These are phyloP conservation scores for Caloboletus firmus DNA, from an alignment of 1,284 basidiomycete species.

Conservation along the genomic window DNA sequence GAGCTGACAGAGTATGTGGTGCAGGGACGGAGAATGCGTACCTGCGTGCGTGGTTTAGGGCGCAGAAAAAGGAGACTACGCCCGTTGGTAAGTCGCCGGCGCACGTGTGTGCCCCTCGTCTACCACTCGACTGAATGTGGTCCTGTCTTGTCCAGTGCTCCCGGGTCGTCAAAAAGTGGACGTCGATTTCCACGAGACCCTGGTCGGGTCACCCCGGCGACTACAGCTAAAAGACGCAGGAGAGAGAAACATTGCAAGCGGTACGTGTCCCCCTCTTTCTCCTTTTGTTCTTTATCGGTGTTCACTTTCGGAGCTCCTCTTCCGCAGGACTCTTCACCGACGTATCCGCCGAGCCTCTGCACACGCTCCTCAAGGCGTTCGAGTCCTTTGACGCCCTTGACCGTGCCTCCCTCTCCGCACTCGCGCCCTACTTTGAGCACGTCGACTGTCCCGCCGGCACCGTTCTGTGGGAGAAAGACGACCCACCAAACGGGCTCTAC, in stretches of 20 bases:
- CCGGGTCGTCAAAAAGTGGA: conserved; percentile 56
- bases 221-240: conserved; percentile 80
- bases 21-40: conserved; percentile 89
- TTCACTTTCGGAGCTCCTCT: background rate
- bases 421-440: conserved; percentile 74
- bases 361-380: conserved; percentile 75
- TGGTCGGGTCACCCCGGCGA: conserved; percentile 72
- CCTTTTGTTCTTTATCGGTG: background rate
- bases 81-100: conserved; percentile 30
- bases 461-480: conserved; percentile 76
- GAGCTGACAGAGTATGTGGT: conserved; percentile 15
- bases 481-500: conserved; percentile 80
- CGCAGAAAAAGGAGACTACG: conserved; percentile 54
- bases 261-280: conserved; percentile 37
- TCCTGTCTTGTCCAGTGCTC: conserved; percentile 41
- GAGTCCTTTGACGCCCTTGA: conserved; percentile 62
- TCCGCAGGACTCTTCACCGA: conserved; percentile 23
- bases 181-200: conserved; percentile 50
- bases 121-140: background rate
- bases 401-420: conserved; percentile 49
- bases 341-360: conserved; percentile 50
- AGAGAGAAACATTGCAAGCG: conserved; percentile 61
- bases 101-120: conserved; percentile 5
- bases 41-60: conserved; percentile 71
- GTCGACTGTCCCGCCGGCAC: conserved; percentile 57